Base-by-base conservation (phyloP, 257 asterid genomes). In the Salvia rosmarinus region DNA sequence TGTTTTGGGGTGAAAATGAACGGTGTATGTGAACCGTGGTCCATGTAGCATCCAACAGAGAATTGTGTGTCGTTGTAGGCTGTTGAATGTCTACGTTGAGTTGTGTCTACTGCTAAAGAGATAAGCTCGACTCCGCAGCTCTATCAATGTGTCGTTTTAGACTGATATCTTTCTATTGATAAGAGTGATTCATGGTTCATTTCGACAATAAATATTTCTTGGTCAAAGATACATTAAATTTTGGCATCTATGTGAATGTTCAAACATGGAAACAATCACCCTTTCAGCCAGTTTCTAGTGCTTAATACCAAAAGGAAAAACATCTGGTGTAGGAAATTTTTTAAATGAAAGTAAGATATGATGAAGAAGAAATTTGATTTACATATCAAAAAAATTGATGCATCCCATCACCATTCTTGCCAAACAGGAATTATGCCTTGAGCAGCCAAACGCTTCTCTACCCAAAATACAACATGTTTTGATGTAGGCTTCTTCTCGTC, bases 391-490 rank as follows among this genome's bases (percentile, higher is more conserved):
- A 47, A 47, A 39, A 40, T 64, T 43, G 66, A 14, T 52, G 4
- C 32, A 25, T 17, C 43, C 30, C 30, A 25, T 25, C 30, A 32
- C 77, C 73, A 85, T 17, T 88, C 89, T 57, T 80, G 82, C 98
- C 98, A 91, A 37, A 91, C 96, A 3, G 98, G 96, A 73, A 89
- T 86, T 0, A 91, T 88, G 77, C 92, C 98, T 79, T 89, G 98
- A 73, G 96, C 98, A 80, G 98, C 98, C 81, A 92, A 90, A 34
- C 96, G 96, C 84, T 92, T 90, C 84, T 88, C 94, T 42, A 92
- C 94, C 98, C 96, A 89, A 85, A 89, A 92, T 0, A 90, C 89
- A 47, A 92, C 82, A 21, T 78, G 96, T 50, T 81, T 85, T 65
- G 90, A 87, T 21, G 95, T 92, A 5, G 88, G 88, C 74, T 78